Percentiles rank a stretch among this genome's conserved stretches.
Evolutionary conservation across 129 eudicot species (phyloP).

Genomic region (Ambrosia trifida): DNA sequence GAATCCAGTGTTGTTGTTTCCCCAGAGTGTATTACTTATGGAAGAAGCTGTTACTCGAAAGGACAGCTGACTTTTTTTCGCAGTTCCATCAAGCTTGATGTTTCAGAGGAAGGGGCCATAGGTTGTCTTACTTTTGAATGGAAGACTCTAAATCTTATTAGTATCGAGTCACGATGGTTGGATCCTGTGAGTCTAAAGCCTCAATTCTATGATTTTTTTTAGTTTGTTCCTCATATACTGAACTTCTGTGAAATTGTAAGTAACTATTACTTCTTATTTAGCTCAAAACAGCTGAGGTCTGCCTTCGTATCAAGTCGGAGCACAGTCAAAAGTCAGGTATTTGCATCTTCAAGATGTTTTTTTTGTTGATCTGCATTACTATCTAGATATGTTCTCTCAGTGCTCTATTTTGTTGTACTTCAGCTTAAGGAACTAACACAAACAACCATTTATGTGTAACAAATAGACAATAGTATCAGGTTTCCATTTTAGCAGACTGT

Average conservation of each 20-base stretch:
- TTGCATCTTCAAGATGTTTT: conserved; percentile 7
- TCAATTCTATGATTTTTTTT: conserved; percentile 6
- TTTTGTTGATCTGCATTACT: background rate
- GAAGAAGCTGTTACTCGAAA: conserved; percentile 28
- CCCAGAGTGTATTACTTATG: conserved; percentile 40
- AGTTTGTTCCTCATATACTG: background rate
- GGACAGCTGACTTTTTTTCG: conserved; percentile 47
- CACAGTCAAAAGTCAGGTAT: conserved; percentile 48
- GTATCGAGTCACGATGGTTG: conserved; percentile 49
- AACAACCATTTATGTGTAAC: background rate
- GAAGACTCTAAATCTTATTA: conserved; percentile 48
- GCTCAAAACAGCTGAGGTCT: conserved; percentile 40
- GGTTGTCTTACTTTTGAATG: conserved; percentile 38
- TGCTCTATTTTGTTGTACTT: conserved; percentile 1
- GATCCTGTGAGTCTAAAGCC: conserved; percentile 44
- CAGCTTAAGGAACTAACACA: background rate
- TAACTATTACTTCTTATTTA: conserved; percentile 18
- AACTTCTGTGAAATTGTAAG: conserved; percentile 5
- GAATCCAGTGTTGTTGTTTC: conserved; percentile 43
- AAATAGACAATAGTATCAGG: background rate
- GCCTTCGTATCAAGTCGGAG: conserved; percentile 42
- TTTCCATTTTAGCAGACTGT: background rate
- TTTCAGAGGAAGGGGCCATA: conserved; percentile 30
- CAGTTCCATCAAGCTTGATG: conserved; percentile 42
- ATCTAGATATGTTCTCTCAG: background rate